Percentiles rank a stretch among this genome's conserved stretches.
phyloP scores from a whole-genome alignment of 768 basidiomycete species.

The Tricholoma hemisulphureum region DNA sequence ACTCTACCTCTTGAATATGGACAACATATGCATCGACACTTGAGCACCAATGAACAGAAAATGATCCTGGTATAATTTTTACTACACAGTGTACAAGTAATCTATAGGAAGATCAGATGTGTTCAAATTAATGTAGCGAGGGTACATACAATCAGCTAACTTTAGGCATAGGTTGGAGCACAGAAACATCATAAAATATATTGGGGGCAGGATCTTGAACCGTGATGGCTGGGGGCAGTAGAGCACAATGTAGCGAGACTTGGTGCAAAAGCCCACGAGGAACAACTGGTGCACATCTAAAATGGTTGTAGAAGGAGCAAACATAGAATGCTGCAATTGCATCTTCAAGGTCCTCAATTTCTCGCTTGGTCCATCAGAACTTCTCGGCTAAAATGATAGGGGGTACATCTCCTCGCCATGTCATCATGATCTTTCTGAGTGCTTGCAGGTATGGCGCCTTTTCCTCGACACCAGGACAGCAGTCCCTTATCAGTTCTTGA shows the following conservation, averaged over 20 bases:
- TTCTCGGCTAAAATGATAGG: background rate
- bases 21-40: no score
- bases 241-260: background rate
- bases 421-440: background rate
- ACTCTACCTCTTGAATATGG: no score
- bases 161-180: no score
- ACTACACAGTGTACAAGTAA: no score
- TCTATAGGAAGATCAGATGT: no score
- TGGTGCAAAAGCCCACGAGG: slow-evolving; percentile 5
- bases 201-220: no score
- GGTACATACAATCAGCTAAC: no score
- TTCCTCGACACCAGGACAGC: background rate
- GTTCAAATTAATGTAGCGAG: background rate
- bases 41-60: no score
- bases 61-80: no score
- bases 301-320: slow-evolving; percentile 12
- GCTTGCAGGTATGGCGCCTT: slow-evolving; percentile 1
- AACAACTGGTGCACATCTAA: slow-evolving; percentile 8
- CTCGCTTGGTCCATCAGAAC: background rate
- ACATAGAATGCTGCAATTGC: slow-evolving; percentile 3
- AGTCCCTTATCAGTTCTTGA: background rate
- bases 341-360: slow-evolving; percentile 4
- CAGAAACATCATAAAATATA: no score
- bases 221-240: no score
- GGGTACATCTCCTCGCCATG: slow-evolving; percentile 4